Conservation (phyloP, 352 stramenopile genomes). For the Phytophthora macrochlamydospora region DNA sequence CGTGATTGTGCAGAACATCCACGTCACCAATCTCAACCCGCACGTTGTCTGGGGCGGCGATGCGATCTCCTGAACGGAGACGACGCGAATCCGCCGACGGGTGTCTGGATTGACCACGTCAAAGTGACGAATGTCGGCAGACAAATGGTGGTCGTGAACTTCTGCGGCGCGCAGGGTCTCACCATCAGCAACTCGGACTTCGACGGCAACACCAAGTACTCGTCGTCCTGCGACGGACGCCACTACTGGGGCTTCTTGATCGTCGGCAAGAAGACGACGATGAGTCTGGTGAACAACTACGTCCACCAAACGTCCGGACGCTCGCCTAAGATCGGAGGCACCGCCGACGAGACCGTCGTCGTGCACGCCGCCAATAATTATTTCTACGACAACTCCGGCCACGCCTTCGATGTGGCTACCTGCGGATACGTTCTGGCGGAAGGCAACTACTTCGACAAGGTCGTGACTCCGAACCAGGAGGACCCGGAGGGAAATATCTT, state of each 20-base stretch:
- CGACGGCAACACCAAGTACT: slow-evolving; percentile 43
- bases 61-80: slow-evolving; percentile 24
- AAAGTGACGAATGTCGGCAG: slow-evolving; percentile 39
- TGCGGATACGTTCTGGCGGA: slow-evolving; percentile 36
- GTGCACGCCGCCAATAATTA: slow-evolving; percentile 49
- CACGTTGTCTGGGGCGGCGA: slow-evolving; percentile 41
- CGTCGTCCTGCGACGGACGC: slow-evolving; percentile 47
- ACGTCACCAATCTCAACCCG: slow-evolving; percentile 56
- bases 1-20: slow-evolving; percentile 54
- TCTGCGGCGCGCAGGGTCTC: slow-evolving; percentile 28
- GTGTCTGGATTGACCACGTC: slow-evolving; percentile 57
- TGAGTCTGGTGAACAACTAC: slow-evolving; percentile 40
- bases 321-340: slow-evolving; percentile 30
- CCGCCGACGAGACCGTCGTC: slow-evolving; percentile 9
- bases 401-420: slow-evolving; percentile 35
- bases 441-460: slow-evolving; percentile 49
- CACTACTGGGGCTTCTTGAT: slow-evolving; percentile 50
- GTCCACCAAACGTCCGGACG: slow-evolving; percentile 41
- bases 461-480: slow-evolving; percentile 9
- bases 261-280: slow-evolving; percentile 19
- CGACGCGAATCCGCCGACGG: slow-evolving; percentile 15
- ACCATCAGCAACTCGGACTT: slow-evolving; percentile 60
- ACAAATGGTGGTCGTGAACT: slow-evolving; percentile 44
- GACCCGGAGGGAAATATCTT: slow-evolving; percentile 17
- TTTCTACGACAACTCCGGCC: slow-evolving; percentile 39